phyloP scores from a whole-genome alignment of 2,329 filamentous ascomycete genomes.

The Diaporthe batatas region DNA sequence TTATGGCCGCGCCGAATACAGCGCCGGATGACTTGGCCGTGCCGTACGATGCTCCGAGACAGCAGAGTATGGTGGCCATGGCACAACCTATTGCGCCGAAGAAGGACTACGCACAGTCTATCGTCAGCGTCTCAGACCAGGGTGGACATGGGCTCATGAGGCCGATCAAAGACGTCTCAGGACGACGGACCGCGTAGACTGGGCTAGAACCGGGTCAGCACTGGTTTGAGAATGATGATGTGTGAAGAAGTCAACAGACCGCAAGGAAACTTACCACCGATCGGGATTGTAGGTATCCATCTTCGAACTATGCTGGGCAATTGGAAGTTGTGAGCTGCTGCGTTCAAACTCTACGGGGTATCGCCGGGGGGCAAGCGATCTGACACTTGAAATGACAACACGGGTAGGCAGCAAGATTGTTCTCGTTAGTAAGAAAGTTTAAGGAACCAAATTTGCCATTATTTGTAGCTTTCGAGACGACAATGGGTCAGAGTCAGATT shows the following conservation, averaged over 20 bases:
- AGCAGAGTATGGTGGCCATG: conserved; percentile 63
- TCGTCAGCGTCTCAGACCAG: background rate
- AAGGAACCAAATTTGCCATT: background rate
- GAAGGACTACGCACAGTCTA: conserved; percentile 71
- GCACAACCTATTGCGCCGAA: conserved; percentile 98
- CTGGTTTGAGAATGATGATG: too few species aligned
- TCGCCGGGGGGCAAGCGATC: too few species aligned
- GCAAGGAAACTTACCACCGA: background rate
- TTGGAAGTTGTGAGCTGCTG: background rate
- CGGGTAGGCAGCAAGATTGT: background rate
- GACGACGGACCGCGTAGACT: conserved; percentile 10
- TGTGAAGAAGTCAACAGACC: rapidly evolving
- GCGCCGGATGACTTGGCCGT: conserved; percentile 99
- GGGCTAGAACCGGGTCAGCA: background rate
- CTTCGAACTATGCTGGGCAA: background rate
- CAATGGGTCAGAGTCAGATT: background rate
- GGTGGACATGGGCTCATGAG: background rate
- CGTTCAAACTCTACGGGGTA: too few species aligned
- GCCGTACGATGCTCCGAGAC: conserved; percentile 88
- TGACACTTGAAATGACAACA: background rate
- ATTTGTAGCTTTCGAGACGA: too few species aligned
- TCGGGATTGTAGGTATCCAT: conserved; percentile 26
- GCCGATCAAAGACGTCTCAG: background rate
- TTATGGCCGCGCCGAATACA: conserved; percentile 97
- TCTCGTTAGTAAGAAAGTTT: too few species aligned